Base-by-base conservation (phyloP, 2,329 filamentous ascomycete species). In the Fusarium piperis region DNA sequence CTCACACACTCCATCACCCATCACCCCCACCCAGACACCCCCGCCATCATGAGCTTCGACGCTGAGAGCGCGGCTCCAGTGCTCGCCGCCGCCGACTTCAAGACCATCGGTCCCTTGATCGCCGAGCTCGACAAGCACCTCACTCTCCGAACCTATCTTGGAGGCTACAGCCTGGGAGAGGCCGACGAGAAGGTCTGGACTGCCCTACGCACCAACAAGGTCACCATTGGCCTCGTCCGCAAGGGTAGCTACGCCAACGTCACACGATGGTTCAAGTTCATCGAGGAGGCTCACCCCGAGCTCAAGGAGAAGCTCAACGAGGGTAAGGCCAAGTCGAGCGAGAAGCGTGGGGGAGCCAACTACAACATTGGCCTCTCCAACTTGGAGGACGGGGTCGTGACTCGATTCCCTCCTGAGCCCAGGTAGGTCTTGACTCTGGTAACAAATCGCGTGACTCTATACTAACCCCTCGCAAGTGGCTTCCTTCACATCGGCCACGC, bases 401-500 rank as follows among this genome's bases (percentile, higher is more conserved):
- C 94, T 23, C 88, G 95, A 76, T 98, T 98, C 84, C 91, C 95
- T 16, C 95, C 95, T 4, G 95, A 98, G 90, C 95, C 95, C 71
- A 97, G 94, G 86, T 93, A 81, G 82, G 89, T 85, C 30, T 30
- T 33, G 39, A 23, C n/a, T 15, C 26, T 11, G 3, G n/a, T 26
- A n/a, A 11, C 6, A 13, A 15, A 55, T 60, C 13, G 62, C 56
- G 62, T 78, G 62, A 72, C 56, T 62, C 32, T 16, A 56, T 26
- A 51, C 38, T 32, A 52, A 59, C 73, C 33, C 79, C 38, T 33
- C 7, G 2, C 28, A 66, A 87, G 85, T 74, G 94, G 94, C 68
- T 97, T 97, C 80, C 90, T 98, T 48, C 95, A 98, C 84, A 97
- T 98, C 72, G 95, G 95, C 60, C 95, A 98, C 84, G 94, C 94